Conservation (phyloP, 495 filamentous ascomycete genomes). For the Podospora australis region DNA sequence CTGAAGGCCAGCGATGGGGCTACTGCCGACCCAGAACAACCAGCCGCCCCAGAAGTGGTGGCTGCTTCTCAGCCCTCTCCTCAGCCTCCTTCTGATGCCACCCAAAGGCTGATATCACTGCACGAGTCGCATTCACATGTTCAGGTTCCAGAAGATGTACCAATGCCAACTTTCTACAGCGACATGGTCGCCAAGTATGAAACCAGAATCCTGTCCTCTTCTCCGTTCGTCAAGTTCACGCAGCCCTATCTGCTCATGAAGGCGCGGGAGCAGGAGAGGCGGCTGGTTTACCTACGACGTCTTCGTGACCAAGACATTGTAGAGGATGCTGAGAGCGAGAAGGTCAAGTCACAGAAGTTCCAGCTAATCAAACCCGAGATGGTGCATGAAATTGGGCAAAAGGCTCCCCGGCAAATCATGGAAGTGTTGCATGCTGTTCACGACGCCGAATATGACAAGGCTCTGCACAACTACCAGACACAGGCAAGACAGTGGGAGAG, state of each 20-base stretch:
- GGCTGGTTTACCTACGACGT: slow-evolving; percentile 68
- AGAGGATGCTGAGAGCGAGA: slow-evolving; percentile 52
- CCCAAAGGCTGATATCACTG: slow-evolving; percentile 34
- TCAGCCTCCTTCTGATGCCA: slow-evolving; percentile 10
- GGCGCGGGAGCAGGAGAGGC: slow-evolving; percentile 82
- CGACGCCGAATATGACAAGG: slow-evolving; percentile 93
- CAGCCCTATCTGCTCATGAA: slow-evolving; percentile 90
- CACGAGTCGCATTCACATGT: slow-evolving; percentile 38
- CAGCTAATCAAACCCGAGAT: slow-evolving; percentile 89
- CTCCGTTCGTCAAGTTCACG: slow-evolving; percentile 91
- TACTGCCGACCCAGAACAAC: slow-evolving; percentile 1
- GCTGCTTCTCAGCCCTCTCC: neutral
- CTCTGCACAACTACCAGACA: slow-evolving; percentile 85
- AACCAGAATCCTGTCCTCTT: slow-evolving; percentile 89
- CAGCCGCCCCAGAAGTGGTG: slow-evolving; percentile 6
- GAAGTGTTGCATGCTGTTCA: slow-evolving; percentile 92
- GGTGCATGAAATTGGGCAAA: slow-evolving; percentile 73
- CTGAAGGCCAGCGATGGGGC: slow-evolving; percentile 8
- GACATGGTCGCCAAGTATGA: slow-evolving; percentile 90
- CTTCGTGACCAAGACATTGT: slow-evolving; percentile 71
- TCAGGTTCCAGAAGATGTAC: slow-evolving; percentile 74
- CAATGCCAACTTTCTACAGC: slow-evolving; percentile 86
- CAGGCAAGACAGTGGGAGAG: slow-evolving; percentile 95
- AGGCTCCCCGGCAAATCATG: slow-evolving; percentile 74
- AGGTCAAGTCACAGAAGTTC: slow-evolving; percentile 62